Percentiles rank a stretch among this genome's conserved stretches.
Evolutionary conservation across 1,139 yeast species (phyloP).

Genomic region (Taiozyma onychis): DNA sequence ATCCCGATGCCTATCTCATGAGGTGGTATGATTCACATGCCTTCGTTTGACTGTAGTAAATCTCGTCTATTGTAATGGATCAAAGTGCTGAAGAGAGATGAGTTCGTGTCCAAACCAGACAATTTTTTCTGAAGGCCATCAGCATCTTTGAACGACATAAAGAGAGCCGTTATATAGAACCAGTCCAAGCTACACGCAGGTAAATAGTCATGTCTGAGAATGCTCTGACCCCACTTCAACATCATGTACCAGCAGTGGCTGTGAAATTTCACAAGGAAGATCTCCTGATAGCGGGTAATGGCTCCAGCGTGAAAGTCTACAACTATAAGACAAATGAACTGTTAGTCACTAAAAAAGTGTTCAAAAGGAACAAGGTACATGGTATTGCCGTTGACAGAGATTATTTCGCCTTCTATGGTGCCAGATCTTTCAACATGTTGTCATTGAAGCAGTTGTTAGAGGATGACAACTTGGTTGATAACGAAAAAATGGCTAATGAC

Average conservation of each 20-base stretch:
- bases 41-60: too few relatives aligned
- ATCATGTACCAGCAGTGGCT: constrained; percentile 43
- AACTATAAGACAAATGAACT: constrained; percentile 37
- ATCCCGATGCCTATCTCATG: too few relatives aligned
- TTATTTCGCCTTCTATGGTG: constrained; percentile 60
- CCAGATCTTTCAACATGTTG: constrained; percentile 52
- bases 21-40: too few relatives aligned
- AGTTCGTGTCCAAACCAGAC: not conserved
- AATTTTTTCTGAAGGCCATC: not conserved
- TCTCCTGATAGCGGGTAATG: constrained; percentile 62
- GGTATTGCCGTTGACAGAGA: constrained; percentile 44
- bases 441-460: constrained; percentile 27
- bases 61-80: too few relatives aligned
- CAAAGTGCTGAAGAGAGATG: not conserved
- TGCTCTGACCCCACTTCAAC: constrained; percentile 23
- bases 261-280: constrained; percentile 38
- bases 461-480: constrained; percentile 15
- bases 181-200: not conserved
- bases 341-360: constrained; percentile 40
- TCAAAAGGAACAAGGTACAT: constrained; percentile 73
- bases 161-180: not conserved
- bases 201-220: not conserved
- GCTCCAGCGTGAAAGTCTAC: constrained; percentile 59
- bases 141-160: not conserved
- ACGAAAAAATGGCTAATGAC: constrained; percentile 56